Base-by-base conservation (phyloP, 257 asterid genomes). In the Coffea canephora region DNA sequence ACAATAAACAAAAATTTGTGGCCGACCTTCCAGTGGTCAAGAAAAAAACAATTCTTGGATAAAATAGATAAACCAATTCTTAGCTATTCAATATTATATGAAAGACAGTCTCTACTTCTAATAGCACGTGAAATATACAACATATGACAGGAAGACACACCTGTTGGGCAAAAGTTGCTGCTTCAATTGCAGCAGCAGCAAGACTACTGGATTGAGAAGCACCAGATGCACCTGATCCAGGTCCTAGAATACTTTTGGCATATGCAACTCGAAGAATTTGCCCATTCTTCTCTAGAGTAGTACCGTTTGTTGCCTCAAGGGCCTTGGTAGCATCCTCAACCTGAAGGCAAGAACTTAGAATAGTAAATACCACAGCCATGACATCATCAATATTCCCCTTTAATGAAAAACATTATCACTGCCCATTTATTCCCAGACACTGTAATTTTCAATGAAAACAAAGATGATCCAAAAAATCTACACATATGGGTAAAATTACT, bases 121-220 rank as follows among this genome's bases (percentile, higher is more conserved):
- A 4, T n/a, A 46, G 8, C 36, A 43, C 31, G 71, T 57, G n/a
- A 19, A 39, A 2, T 12, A 52, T 48, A 67, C 62, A 62, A 61
- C 25, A 34, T 75, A 59, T 21, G 34, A 72, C 14, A 77, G 62
- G 80, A 72, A 66, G 81, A 76, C 78, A 74, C 80, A 94, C 99
- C 95, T 95, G 99, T 89, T 95, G 99, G 64, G 99, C 94, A 89
- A 95, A 95, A 34, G 99, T 87, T 82, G 99, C 98, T 15, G 99
- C 99, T 89, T 93, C 99, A 88, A 95, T 95, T 59, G 99, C 99
- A 83, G 99, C 99, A 84, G 99, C 97, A 79, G 99, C 99, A 83
- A 95, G 94, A 84, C 96, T 89, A 80, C 98, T 95, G 45, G 99
- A 91, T 84, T 95, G 97, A 77, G 96, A 89, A 82, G 93, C 84